Conservation (phyloP, 345 rosid genomes). For the Eutrema japonicum region DNA sequence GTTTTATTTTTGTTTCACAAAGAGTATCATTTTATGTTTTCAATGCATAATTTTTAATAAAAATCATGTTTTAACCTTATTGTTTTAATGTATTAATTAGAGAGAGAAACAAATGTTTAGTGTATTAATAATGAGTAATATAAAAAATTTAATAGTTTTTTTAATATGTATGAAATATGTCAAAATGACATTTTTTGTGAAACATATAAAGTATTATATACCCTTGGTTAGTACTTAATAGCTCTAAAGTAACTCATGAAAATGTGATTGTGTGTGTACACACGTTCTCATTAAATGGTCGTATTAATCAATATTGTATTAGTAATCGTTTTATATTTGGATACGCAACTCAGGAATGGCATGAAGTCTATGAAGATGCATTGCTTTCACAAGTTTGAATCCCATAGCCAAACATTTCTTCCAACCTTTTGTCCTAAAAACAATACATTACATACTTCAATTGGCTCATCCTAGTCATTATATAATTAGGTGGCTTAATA, state of each 20-base stretch:
- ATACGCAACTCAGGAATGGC: slow-evolving; percentile 37
- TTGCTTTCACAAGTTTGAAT: background rate
- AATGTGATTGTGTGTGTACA: slow-evolving; percentile 21
- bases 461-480: slow-evolving; percentile 15
- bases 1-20: too few species aligned
- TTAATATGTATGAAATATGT: too few species aligned
- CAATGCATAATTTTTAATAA: too few species aligned
- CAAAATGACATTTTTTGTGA: too few species aligned
- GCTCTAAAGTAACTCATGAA: background rate
- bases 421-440: background rate
- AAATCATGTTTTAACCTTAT: too few species aligned
- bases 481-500: slow-evolving; percentile 18
- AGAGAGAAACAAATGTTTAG: too few species aligned
- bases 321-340: slow-evolving; percentile 28
- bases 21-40: too few species aligned
- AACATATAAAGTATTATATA: background rate
- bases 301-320: slow-evolving; percentile 16
- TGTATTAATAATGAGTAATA: too few species aligned
- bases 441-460: slow-evolving; percentile 29
- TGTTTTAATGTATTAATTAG: too few species aligned
- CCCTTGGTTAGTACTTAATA: background rate
- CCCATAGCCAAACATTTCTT: slow-evolving; percentile 7
- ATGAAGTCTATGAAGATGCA: slow-evolving; percentile 26
- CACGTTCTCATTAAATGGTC: slow-evolving; percentile 1
- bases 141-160: too few species aligned